Percentiles rank a stretch among this genome's conserved stretches.
Evolutionary conservation across 768 basidiomycete genomes (phyloP).

Genomic region (Pleurotus tuoliensis): DNA sequence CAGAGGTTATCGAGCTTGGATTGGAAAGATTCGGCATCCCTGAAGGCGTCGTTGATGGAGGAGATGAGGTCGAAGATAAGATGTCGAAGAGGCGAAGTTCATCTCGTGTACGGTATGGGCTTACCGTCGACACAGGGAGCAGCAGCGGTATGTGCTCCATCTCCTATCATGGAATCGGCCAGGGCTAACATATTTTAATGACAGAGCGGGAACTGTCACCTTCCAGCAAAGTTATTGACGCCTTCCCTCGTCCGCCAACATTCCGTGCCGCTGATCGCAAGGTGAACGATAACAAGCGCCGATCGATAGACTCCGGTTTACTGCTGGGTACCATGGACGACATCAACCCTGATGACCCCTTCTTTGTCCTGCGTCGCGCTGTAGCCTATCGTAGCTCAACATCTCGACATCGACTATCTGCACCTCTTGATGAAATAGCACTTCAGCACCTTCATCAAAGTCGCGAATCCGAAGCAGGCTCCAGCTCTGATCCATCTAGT

Average conservation of each 20-base stretch:
- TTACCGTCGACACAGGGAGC: constrained; percentile 54
- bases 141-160: constrained; percentile 48
- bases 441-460: constrained; percentile 67
- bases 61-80: constrained; percentile 97
- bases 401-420: constrained; percentile 66
- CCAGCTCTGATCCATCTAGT: constrained; percentile 43
- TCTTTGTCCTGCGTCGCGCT: constrained; percentile 86
- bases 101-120: constrained; percentile 76
- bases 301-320: constrained; percentile 79
- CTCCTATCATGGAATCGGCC: not conserved
- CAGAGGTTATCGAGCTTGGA: constrained; percentile 91
- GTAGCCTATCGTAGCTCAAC: constrained; percentile 67
- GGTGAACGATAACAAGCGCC: constrained; percentile 64
- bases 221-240: constrained; percentile 81
- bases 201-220: constrained; percentile 77
- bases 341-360: constrained; percentile 76
- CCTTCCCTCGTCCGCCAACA: constrained; percentile 70
- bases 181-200: constrained; percentile 7
- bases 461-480: constrained; percentile 57
- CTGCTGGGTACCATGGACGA: constrained; percentile 72
- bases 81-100: constrained; percentile 75
- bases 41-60: constrained; percentile 98
- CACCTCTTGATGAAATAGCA: constrained; percentile 81
- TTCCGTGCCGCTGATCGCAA: constrained; percentile 63
- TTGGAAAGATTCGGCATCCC: constrained; percentile 92